Evolutionary conservation across 345 rosid species (phyloP).

Genomic region (Eutrema japonicum): DNA sequence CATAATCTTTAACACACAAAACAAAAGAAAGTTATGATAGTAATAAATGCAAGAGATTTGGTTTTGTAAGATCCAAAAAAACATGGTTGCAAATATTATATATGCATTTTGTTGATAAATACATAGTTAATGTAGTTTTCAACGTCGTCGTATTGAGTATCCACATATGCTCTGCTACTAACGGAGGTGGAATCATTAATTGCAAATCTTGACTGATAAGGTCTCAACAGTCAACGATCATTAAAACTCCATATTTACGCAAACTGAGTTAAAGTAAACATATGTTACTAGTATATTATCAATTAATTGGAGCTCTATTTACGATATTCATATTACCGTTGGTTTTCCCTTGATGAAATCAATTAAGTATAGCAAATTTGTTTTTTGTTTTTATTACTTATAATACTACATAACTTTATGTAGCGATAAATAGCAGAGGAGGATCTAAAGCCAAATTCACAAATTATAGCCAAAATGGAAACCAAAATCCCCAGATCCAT

Average conservation of each 20-base stretch:
- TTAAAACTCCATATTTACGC: constrained; percentile 14
- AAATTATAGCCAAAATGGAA: constrained; percentile 34
- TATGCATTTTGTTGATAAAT: no score
- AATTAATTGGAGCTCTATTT: constrained; percentile 13
- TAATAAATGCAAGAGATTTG: no score
- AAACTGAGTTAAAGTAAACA: constrained; percentile 8
- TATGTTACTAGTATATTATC: neutral
- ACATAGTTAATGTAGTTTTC: no score
- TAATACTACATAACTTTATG: neutral
- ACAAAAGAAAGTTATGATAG: no score
- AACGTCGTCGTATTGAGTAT: neutral
- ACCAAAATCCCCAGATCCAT: constrained; percentile 39
- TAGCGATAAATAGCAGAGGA: constrained; percentile 24
- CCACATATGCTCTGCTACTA: neutral
- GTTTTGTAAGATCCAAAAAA: no score
- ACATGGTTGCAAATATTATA: no score
- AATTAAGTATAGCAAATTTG: neutral
- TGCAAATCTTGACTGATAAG: constrained; percentile 6
- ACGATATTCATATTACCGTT: neutral
- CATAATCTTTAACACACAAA: no score
- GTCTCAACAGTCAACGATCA: constrained; percentile 19
- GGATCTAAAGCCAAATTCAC: constrained; percentile 7
- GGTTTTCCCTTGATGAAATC: neutral
- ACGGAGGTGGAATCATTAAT: neutral
- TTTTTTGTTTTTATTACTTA: neutral